These are phyloP conservation scores for Petunia secreta DNA, from an alignment of 257 asterid species.

Conservation along the genomic window DNA sequence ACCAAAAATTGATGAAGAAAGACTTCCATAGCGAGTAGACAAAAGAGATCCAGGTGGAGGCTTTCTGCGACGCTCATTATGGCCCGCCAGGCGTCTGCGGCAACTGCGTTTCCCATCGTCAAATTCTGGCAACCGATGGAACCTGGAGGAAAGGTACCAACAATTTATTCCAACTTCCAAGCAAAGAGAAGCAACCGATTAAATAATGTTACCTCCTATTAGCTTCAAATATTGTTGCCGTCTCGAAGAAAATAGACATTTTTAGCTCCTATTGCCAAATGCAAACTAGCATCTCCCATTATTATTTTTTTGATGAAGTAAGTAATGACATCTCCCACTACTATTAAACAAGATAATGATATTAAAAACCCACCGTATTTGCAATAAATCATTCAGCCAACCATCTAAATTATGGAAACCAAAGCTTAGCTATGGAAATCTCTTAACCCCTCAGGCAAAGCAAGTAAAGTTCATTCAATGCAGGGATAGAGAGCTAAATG, in stretches of 20 bases:
- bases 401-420: not conserved
- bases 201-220: not conserved
- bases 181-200: constrained; percentile 3
- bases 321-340: not conserved
- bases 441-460: not conserved
- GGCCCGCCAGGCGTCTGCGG: constrained; percentile 94
- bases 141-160: constrained; percentile 53
- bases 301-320: not conserved
- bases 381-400: constrained; percentile 1
- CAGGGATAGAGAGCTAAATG: not conserved
- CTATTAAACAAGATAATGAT: not conserved
- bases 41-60: constrained; percentile 65
- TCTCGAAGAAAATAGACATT: too few species aligned
- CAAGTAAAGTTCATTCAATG: not conserved
- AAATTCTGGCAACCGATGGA: constrained; percentile 83
- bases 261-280: not conserved
- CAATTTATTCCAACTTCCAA: not conserved
- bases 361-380: not conserved
- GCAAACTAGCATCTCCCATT: not conserved
- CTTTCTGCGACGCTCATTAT: constrained; percentile 89
- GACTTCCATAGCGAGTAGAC: constrained; percentile 59
- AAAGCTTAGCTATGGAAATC: not conserved
- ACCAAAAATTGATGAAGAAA: constrained; percentile 63
- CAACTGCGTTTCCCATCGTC: constrained; percentile 94
- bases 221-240: too few species aligned